Evolutionary conservation across 2,329 filamentous ascomycete genomes (phyloP), one percentile per base, ranked within the genome.

Genomic region (Anisogramma anomala): DNA sequence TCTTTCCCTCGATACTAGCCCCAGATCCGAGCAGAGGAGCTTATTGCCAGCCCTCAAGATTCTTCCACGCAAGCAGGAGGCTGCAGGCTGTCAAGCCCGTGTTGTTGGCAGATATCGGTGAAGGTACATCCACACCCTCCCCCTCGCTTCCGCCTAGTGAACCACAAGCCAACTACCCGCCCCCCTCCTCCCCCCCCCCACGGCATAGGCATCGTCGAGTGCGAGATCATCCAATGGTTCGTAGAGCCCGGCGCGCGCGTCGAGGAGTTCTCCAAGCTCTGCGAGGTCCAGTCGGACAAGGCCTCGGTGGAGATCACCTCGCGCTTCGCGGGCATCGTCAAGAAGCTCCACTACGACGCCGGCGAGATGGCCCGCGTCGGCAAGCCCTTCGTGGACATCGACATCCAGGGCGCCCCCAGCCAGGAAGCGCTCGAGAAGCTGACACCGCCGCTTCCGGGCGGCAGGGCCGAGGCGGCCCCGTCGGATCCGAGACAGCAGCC

Each of bases 201-300:
- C n/a, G n/a, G n/a, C n/a, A n/a, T 53, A 91, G 91, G 91, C 41
- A 98, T 96, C 55, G 88, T 91, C 58, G 91, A 98, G 66, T 94
- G 91, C 57, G 91, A 98, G 63, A 85, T 98, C 55, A 96, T 96
- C 55, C 91, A 98, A 68, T 98, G 91, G 91, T 98, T 96, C 60
- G 89, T 98, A 50, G 83, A 95, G 64, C 87, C 93, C 36, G 89
- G 88, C 44, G 91, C 91, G 26, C 80, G 84, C 43, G 88, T 98
- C 53, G 88, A 98, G 66, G 89, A 98, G 67, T 98, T 94, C 73
- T 91, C 93, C 53, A 91, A 89, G 46, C 73, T 98, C 34, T 98
- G 91, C 65, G 91, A 98, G 66, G 93, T 98, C 33, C 91, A 96
- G 61, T 95, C 88, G 55, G 91, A 98, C 66, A 98, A 98, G 63